A percentile compares a stretch with the other conserved stretches of the same genome.
Evolutionary conservation across 306 rosid species (phyloP).

Genomic region (Prinsepia uniflora): DNA sequence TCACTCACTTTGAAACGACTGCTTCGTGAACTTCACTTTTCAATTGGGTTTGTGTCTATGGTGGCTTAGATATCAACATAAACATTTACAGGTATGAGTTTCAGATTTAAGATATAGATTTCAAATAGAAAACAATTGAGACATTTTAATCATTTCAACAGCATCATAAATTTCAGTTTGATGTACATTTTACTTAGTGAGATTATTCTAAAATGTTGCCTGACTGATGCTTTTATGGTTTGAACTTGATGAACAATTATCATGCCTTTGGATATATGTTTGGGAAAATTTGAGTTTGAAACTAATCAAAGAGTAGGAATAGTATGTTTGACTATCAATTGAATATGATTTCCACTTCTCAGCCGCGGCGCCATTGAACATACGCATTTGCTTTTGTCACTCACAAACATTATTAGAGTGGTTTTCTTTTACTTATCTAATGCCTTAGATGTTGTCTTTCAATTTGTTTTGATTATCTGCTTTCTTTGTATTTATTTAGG

Average conservation of each 20-base stretch:
- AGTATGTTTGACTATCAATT: neutral
- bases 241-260: neutral
- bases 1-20: too few relatives aligned
- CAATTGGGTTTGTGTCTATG: too few relatives aligned
- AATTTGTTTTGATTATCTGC: too few relatives aligned
- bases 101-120: too few relatives aligned
- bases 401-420: neutral
- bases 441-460: slow-evolving; percentile 1
- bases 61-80: too few relatives aligned
- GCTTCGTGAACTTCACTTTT: too few relatives aligned
- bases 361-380: neutral
- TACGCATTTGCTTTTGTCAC: neutral
- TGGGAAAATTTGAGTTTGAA: slow-evolving; percentile 6
- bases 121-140: too few relatives aligned
- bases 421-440: neutral
- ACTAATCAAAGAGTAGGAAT: neutral
- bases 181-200: neutral
- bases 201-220: neutral
- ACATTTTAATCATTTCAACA: too few relatives aligned
- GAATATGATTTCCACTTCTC: neutral
- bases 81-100: too few relatives aligned
- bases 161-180: too few relatives aligned
- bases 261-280: slow-evolving; percentile 9
- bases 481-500: too few relatives aligned
- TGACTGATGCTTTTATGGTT: neutral